Evolutionary conservation across 2,329 filamentous ascomycete species (phyloP), one percentile per base, ranked within the genome.

Genomic region (Pseudophaeomoniella oleicola): DNA sequence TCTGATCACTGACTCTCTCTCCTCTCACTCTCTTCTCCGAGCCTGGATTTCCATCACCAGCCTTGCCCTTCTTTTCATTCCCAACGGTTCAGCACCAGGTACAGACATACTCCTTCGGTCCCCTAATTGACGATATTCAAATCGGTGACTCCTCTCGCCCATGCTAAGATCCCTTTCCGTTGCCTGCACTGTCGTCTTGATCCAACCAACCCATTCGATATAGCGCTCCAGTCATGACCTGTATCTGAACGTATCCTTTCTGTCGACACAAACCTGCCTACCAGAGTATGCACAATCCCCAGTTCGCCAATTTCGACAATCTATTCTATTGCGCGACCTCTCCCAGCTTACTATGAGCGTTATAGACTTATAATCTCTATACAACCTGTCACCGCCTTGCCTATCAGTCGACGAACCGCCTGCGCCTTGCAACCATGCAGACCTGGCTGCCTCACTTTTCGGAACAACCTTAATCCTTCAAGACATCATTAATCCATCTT

Each of bases 11-110:
- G 46, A 32, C 39, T 48, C 30, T 30, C 44, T 41, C 9, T 40
- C 39, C 32, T 44, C 43, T 14, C 44, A 42, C 36, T 46, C 40
- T 36, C 42, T 37, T n/a, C 45, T 40, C 16, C 39, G 39, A 32
- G 40, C 32, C 34, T 16, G 6, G 22, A 27, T 27, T 27, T 6
- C n/a, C n/a, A n/a, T n/a, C n/a, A n/a, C n/a, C n/a, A n/a, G n/a
- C n/a, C n/a, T n/a, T 27, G 22, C 22, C n/a, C 22, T n/a, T 27
- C 22, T 6, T 27, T 6, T 9, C n/a, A 27, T 27, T 27, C 22
- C n/a, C 22, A 27, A 27, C n/a, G 6, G n/a, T n/a, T 27, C 22
- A 9, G n/a, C 22, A 27, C 9, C 22, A 27, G 22, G 6, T n/a
- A 9, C n/a, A 27, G 6, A 27, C 22, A n/a, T 27, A 9, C n/a